phyloP scores from a whole-genome alignment of 164 flowering plant species.

The Magnolia changhungtana region DNA sequence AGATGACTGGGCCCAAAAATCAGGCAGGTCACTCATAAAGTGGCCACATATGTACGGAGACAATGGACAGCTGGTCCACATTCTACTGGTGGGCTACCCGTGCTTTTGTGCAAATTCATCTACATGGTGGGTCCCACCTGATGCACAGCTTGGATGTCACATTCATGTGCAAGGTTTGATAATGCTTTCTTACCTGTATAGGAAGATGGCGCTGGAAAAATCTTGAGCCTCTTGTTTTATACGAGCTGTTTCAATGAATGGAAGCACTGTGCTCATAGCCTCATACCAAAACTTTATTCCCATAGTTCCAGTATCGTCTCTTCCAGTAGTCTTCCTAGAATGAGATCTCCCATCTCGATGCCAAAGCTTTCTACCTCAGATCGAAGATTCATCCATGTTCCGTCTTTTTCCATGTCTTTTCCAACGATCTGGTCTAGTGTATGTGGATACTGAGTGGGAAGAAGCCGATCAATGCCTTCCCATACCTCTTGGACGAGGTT shows the following conservation, averaged over 20 bases:
- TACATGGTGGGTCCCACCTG: background rate
- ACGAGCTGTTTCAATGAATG: background rate
- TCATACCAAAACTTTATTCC: background rate
- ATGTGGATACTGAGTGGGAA: constrained; percentile 33
- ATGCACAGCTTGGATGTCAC: background rate
- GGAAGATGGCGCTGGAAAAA: background rate
- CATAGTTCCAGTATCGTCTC: constrained; percentile 43
- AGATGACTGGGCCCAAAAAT: background rate
- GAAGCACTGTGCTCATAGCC: background rate
- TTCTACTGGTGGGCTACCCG: too few species aligned
- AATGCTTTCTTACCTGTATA: background rate
- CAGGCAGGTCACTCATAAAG: background rate
- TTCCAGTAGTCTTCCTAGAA: constrained; percentile 63
- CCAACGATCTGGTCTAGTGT: constrained; percentile 62
- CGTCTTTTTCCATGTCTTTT: constrained; percentile 56
- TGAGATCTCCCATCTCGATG: constrained; percentile 45
- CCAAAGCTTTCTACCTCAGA: constrained; percentile 44
- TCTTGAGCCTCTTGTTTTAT: background rate
- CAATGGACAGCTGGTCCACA: background rate
- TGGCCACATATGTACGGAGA: background rate
- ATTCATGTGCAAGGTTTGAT: background rate
- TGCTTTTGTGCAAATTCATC: too few species aligned
- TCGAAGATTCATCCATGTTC: constrained; percentile 67
- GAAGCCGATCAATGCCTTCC: constrained; percentile 53
- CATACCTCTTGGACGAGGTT: constrained; percentile 46